A percentile compares a stretch with the other conserved stretches of the same genome.
Conservation (phyloP, 2,329 filamentous ascomycete species). For the Claviceps fusiformis region DNA sequence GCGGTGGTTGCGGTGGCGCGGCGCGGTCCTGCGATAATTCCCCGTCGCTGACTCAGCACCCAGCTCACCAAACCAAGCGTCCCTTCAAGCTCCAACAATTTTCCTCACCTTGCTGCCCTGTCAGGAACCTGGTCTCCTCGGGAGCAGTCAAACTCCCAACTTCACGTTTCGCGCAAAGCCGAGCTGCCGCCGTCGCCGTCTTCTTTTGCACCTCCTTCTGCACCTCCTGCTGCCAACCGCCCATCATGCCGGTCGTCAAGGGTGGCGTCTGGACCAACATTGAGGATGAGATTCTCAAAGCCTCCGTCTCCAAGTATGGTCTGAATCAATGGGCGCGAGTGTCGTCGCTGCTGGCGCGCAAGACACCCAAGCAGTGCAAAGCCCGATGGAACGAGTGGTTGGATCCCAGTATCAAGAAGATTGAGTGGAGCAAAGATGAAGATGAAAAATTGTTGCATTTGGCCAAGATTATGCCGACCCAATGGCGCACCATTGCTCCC, state of each 20-base stretch:
- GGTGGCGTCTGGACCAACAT: constrained; percentile 66
- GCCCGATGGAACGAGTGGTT: constrained; percentile 97
- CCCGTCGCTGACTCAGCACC: constrained; percentile 3
- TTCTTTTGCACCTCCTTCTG: constrained; percentile 10
- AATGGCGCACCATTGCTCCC: constrained; percentile 97
- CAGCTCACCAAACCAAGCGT: neutral
- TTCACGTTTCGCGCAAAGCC: neutral
- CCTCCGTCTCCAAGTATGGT: constrained; percentile 85
- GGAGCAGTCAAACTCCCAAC: neutral
- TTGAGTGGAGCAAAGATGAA: constrained; percentile 97
- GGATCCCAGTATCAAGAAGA: constrained; percentile 94
- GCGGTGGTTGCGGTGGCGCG: too few species aligned
- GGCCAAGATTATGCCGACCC: constrained; percentile 96
- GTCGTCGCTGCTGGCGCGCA: constrained; percentile 89
- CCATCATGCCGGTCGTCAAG: constrained; percentile 56
- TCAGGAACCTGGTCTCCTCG: neutral
- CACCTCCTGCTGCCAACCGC: too few species aligned
- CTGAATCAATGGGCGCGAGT: constrained; percentile 98
- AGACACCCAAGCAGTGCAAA: constrained; percentile 98
- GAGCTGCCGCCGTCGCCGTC: neutral
- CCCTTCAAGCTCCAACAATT: neutral
- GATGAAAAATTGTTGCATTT: constrained; percentile 94
- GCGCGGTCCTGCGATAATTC: too few species aligned
- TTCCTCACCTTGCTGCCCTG: too few species aligned
- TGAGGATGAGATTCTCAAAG: constrained; percentile 94